These are phyloP conservation scores for Prunus kanzakura DNA, from an alignment of 306 rosid genomes.

Conservation along the genomic window DNA sequence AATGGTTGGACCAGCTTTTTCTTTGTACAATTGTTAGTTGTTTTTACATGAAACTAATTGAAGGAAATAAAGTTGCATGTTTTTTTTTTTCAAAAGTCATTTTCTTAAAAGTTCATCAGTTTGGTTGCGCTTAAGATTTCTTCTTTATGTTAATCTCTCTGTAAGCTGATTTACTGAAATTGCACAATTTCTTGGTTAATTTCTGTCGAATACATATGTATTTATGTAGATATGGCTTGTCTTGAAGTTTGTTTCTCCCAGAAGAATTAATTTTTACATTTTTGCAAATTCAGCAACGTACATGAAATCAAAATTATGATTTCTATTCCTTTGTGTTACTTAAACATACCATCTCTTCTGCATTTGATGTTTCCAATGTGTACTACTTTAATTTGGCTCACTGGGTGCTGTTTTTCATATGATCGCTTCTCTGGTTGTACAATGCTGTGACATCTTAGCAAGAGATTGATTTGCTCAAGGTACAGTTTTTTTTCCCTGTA, in stretches of 20 bases:
- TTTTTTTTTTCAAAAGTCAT: not conserved
- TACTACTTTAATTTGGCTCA: constrained; percentile 35
- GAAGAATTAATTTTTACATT: not conserved
- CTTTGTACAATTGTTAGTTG: not conserved
- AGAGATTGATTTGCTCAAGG: constrained; percentile 98
- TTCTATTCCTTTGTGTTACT: not conserved
- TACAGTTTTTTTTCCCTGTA: constrained; percentile 31
- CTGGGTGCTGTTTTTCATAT: constrained; percentile 32
- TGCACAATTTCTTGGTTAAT: not conserved
- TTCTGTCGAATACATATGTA: not conserved
- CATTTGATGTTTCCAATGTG: constrained; percentile 12
- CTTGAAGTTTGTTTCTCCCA: not conserved
- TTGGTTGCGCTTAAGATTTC: not conserved
- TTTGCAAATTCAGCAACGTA: not conserved
- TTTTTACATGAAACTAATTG: not conserved
- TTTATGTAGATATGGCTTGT: not conserved
- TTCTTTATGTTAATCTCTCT: not conserved
- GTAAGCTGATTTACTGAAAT: not conserved
- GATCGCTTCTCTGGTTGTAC: constrained; percentile 32
- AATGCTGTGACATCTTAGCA: constrained; percentile 56
- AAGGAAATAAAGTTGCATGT: constrained; percentile 15
- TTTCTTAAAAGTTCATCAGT: not conserved
- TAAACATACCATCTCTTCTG: not conserved
- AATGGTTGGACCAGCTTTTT: constrained; percentile 57
- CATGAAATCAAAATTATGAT: not conserved